A percentile compares a stretch with the other conserved stretches of the same genome.
Evolutionary conservation across 2,329 filamentous ascomycete species (phyloP).

Genomic region (Aplosporella prunicola): DNA sequence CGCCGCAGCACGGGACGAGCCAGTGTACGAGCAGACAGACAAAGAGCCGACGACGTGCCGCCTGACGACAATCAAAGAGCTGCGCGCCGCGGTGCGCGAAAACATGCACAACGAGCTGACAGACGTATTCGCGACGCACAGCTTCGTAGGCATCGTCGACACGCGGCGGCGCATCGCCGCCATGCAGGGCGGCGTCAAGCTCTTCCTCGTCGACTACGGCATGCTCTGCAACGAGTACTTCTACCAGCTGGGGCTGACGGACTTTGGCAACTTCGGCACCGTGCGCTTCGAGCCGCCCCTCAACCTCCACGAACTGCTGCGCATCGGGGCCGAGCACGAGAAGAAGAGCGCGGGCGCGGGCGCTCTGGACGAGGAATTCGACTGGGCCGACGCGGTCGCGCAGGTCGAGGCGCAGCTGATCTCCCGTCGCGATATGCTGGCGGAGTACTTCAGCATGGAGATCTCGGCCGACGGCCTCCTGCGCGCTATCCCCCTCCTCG

Average conservation of each 20-base stretch:
- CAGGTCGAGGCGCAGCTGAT: slow-evolving; percentile 61
- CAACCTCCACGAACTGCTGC: slow-evolving; percentile 59
- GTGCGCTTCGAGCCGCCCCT: slow-evolving; percentile 74
- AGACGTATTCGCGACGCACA: slow-evolving; percentile 77
- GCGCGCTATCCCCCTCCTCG: slow-evolving; percentile 67
- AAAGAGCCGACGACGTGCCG: slow-evolving; percentile 61
- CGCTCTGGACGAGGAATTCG: slow-evolving; percentile 43
- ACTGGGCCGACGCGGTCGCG: slow-evolving; percentile 56
- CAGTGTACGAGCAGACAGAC: slow-evolving; percentile 63
- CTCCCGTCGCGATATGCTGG: slow-evolving; percentile 71
- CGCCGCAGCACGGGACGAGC: slow-evolving; percentile 35
- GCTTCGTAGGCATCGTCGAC: slow-evolving; percentile 89
- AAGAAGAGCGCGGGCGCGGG: slow-evolving; percentile 32
- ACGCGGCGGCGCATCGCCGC: slow-evolving; percentile 78
- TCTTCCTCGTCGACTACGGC: slow-evolving; percentile 90
- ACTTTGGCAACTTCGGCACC: slow-evolving; percentile 88
- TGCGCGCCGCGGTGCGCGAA: slow-evolving; percentile 72
- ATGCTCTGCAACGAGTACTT: slow-evolving; percentile 79
- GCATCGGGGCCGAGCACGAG: slow-evolving; percentile 64
- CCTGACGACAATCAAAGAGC: slow-evolving; percentile 74
- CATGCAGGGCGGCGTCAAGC: slow-evolving; percentile 83
- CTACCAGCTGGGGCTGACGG: slow-evolving; percentile 87
- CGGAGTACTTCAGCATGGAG: slow-evolving; percentile 85
- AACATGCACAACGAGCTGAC: slow-evolving; percentile 77
- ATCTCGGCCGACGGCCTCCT: slow-evolving; percentile 71